Conservation (phyloP, 2,329 filamentous ascomycete genomes). For the Diaporthe eres region DNA sequence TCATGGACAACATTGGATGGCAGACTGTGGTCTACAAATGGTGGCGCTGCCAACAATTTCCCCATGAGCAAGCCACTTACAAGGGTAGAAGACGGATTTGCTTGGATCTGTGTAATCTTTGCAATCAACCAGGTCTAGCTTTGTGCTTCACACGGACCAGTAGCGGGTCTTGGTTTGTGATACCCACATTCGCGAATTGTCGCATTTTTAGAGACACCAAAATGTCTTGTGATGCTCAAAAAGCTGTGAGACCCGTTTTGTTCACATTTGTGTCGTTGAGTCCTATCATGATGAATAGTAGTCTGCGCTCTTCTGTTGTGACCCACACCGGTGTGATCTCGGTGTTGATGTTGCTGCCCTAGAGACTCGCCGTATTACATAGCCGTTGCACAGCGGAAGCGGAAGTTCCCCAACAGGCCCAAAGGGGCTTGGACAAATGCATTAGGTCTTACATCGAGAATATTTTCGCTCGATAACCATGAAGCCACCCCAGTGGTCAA, state of each 20-base stretch:
- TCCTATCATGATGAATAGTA: not conserved
- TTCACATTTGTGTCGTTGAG: not conserved
- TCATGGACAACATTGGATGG: not conserved
- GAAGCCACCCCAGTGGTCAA: not conserved
- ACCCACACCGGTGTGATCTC: not conserved
- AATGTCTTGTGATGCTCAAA: not conserved
- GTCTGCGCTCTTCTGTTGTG: not conserved
- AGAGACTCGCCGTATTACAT: not conserved
- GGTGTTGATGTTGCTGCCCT: too few relatives aligned
- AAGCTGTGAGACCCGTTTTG: not conserved
- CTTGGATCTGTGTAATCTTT: not conserved
- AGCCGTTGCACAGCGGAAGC: not conserved
- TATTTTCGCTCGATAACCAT: not conserved
- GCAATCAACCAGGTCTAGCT: not conserved
- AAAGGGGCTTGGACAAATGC: not conserved
- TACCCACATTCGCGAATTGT: too few relatives aligned
- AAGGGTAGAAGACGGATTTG: not conserved
- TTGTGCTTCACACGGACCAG: not conserved
- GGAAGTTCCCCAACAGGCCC: not conserved
- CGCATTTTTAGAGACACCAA: not conserved
- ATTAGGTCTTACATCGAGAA: slow-evolving; percentile 12
- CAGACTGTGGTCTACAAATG: not conserved
- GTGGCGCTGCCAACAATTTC: too few relatives aligned
- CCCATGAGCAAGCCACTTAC: not conserved
- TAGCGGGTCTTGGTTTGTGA: not conserved